These are phyloP conservation scores for Ogataea sp. DNA, from an alignment of 805 yeast species.

Conservation along the genomic window DNA sequence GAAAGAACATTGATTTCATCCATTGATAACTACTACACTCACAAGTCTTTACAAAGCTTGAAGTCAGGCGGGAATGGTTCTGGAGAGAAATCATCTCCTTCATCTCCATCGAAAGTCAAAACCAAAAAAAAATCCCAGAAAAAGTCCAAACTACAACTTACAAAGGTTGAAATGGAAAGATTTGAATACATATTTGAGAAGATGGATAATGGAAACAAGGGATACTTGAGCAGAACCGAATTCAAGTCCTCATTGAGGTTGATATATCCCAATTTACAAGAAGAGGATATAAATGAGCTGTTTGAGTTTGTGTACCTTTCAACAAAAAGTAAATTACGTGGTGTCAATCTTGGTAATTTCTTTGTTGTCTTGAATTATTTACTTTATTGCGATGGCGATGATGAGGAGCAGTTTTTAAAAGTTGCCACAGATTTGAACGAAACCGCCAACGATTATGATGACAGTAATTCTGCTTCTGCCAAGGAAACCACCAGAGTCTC, in stretches of 20 bases:
- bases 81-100: too few relatives aligned
- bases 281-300: constrained; percentile 28
- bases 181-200: constrained; percentile 36
- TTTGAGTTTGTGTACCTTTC: constrained; percentile 23
- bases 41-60: neutral
- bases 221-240: constrained; percentile 30
- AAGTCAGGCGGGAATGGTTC: neutral
- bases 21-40: neutral
- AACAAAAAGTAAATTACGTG: constrained; percentile 15
- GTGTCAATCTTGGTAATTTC: constrained; percentile 20
- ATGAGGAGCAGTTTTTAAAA: constrained; percentile 9
- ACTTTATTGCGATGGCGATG: constrained; percentile 7
- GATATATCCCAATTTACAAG: constrained; percentile 29
- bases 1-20: neutral
- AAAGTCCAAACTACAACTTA: neutral
- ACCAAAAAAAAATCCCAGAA: too few relatives aligned
- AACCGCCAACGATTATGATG: neutral
- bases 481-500: neutral
- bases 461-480: neutral
- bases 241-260: constrained; percentile 35
- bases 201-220: constrained; percentile 28
- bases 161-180: constrained; percentile 21
- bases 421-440: constrained; percentile 4
- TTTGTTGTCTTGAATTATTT: constrained; percentile 14
- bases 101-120: neutral